Base-by-base conservation (phyloP, 129 eudicot species). In the Ambrosia trifida region DNA sequence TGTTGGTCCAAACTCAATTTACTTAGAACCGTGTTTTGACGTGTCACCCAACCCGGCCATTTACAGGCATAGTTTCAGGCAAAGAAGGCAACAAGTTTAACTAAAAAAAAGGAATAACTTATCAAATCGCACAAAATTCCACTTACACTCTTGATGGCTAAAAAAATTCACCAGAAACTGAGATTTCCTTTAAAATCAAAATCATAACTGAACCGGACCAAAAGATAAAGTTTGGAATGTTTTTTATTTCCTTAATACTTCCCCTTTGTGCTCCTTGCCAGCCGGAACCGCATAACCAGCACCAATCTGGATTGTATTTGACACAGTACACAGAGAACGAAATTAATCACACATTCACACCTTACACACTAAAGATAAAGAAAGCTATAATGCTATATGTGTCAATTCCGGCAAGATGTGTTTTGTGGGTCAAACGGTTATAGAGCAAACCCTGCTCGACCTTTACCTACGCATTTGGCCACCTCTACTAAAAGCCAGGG, bases 251-350 rank as follows among this genome's bases (percentile, higher is more conserved):
- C 78, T 87, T n/a, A 93, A 80, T 4, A 92, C 64, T 64, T 93
- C 98, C 30, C 96, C 96, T 56, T 83, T 93, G 83, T 87, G 62
- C 51, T 87, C 95, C 32, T 96, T 83, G 17, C 98, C 95, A 17
- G 96, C 83, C 14, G 92, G 68, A 16, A 93, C 87, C 68, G 89
- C 98, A 72, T 73, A 93, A 69, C 90, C 92, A 45, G 92, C 98
- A 69, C 96, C 98, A 75, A 93, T 81, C 98, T 93, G 82, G 58
- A 74, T 28, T 14, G 20, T 2, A 31, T 2, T 6, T 14, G 17
- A 61, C 31, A 69, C n/a, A 30, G 46, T 14, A 59, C 30, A 11
- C 1, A 77, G 35, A 49, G 14, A 2, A 69, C 3, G 1, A 1
- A 50, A 41, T 18, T 41, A 53, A 35, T 12, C 28, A 51, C 31